Conservation (phyloP, 208 protist genomes). For the Acanthamoeba quina region DNA sequence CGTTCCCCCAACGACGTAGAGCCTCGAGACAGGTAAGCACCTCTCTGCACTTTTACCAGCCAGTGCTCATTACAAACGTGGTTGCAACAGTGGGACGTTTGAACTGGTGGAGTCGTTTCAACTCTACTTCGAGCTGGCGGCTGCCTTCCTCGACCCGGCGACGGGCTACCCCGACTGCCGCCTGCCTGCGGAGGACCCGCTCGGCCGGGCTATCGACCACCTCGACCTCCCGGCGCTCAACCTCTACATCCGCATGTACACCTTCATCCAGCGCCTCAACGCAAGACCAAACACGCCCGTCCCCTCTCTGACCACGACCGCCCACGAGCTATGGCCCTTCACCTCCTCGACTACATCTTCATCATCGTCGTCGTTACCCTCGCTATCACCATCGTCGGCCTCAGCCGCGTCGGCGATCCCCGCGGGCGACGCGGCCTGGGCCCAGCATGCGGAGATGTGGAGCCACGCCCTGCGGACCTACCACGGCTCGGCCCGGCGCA, state of each 20-base stretch:
- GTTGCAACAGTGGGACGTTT: background rate
- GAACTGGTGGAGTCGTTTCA: background rate
- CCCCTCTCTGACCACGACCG: background rate
- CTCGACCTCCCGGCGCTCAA: background rate
- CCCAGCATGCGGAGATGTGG: background rate
- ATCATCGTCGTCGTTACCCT: background rate
- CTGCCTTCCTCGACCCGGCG: background rate
- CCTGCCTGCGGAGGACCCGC: background rate
- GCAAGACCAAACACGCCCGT: background rate
- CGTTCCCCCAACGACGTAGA: background rate
- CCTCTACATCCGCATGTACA: conserved; percentile 45
- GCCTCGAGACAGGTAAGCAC: background rate
- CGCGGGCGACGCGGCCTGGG: background rate
- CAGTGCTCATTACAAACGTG: background rate
- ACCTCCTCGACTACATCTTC: background rate
- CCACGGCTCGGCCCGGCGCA: background rate
- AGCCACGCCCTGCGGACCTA: background rate
- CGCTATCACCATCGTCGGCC: background rate
- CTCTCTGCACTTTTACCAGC: background rate
- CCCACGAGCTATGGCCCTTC: background rate
- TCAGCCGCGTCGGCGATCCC: background rate
- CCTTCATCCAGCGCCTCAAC: background rate
- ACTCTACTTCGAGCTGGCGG: conserved; percentile 36
- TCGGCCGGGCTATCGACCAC: background rate
- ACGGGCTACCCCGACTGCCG: background rate